Percentiles rank a stretch among this genome's conserved stretches.
phyloP scores from a whole-genome alignment of 208 protist species.

The Trypanosoma brucei region DNA sequence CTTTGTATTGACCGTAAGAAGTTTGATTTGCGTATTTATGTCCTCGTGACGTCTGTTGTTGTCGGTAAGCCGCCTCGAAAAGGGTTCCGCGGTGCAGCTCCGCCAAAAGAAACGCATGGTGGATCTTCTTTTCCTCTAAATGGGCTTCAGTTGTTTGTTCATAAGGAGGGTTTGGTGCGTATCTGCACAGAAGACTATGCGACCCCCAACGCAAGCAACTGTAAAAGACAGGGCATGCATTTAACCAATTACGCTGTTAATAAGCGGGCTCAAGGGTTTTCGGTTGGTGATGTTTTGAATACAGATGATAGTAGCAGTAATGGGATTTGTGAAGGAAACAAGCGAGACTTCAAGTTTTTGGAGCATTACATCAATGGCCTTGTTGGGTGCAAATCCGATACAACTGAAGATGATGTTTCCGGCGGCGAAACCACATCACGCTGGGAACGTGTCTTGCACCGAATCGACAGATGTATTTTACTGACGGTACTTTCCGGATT shows the following conservation, averaged over 20 bases:
- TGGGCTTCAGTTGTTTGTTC: conserved; percentile 75
- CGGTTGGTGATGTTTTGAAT: background rate
- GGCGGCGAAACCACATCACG: background rate
- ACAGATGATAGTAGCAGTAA: conserved; percentile 5
- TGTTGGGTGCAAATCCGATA: background rate
- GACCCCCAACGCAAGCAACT: conserved; percentile 46
- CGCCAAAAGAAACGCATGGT: background rate
- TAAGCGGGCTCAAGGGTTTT: conserved; percentile 38
- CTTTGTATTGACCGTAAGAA: conserved; percentile 90
- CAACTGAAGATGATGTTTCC: background rate
- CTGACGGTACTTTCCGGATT: conserved; percentile 85
- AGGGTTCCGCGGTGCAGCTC: background rate
- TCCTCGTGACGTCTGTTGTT: conserved; percentile 67
- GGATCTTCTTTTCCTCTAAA: conserved; percentile 14
- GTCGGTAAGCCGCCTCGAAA: conserved; percentile 9
- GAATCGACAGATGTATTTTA: conserved; percentile 64
- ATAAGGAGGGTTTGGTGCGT: conserved; percentile 87
- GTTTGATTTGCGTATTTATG: conserved; percentile 94
- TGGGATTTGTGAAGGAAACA: conserved; percentile 30
- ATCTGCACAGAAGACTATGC: conserved; percentile 88
- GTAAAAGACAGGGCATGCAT: conserved; percentile 39
- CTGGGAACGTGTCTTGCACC: conserved; percentile 51
- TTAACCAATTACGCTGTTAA: conserved; percentile 91
- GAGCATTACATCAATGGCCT: conserved; percentile 26
- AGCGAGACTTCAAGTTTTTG: conserved; percentile 54